Conservation (phyloP, 805 yeast species). For the Komagataella pastoris region DNA sequence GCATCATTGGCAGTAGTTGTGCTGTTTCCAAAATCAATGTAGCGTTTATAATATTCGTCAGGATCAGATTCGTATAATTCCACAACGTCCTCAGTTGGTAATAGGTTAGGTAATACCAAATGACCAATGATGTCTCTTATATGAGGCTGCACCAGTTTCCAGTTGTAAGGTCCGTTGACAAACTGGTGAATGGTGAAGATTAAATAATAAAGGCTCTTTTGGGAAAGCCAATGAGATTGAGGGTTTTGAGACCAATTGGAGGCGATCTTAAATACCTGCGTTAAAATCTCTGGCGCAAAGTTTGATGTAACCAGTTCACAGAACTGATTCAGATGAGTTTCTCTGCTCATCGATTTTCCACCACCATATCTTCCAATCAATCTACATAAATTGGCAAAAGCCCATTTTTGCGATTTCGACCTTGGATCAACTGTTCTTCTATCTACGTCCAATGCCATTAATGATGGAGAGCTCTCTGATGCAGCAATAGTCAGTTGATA, state of each 20-base stretch:
- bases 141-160: conserved; percentile 63
- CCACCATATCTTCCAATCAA: conserved; percentile 3
- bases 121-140: conserved; percentile 51
- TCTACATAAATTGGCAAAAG: conserved; percentile 2
- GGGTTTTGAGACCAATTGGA: conserved; percentile 52
- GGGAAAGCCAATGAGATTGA: conserved; percentile 44
- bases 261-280: conserved; percentile 45
- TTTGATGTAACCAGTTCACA: conserved; percentile 26
- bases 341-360: conserved; percentile 2
- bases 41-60: conserved; percentile 63
- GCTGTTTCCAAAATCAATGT: not conserved
- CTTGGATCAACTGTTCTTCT: not conserved
- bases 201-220: conserved; percentile 48
- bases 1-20: conserved; percentile 35
- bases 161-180: conserved; percentile 43
- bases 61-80: conserved; percentile 84
- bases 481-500: conserved; percentile 51
- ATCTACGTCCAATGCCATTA: not conserved
- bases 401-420: conserved; percentile 3
- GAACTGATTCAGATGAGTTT: conserved; percentile 11
- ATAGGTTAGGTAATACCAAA: conserved; percentile 66
- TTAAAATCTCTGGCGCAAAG: conserved; percentile 60
- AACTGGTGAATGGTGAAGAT: conserved; percentile 51
- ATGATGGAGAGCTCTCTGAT: not conserved
- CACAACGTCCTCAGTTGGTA: conserved; percentile 58